These are phyloP conservation scores for Pseudogymnoascus sp. DNA, from an alignment of 2,329 filamentous ascomycete species.

Conservation along the genomic window DNA sequence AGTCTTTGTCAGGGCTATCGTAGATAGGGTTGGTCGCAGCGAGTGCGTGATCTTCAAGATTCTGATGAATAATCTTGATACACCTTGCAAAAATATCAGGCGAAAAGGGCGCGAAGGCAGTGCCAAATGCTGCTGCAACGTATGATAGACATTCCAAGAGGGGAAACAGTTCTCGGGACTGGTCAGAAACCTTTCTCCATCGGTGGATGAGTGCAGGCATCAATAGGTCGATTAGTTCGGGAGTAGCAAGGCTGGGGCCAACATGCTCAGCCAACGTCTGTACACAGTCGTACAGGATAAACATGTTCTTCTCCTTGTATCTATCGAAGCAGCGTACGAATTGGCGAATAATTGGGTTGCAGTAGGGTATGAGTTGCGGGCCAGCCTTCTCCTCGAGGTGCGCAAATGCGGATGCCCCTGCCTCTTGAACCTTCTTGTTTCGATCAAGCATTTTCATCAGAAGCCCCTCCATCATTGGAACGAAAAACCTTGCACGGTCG, in stretches of 20 bases:
- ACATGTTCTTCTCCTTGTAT: slow-evolving; percentile 99
- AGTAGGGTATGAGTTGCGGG: slow-evolving; percentile 72
- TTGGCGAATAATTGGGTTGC: slow-evolving; percentile 80
- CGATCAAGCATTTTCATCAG: slow-evolving; percentile 88
- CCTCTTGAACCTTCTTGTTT: slow-evolving; percentile 97
- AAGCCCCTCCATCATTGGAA: slow-evolving; percentile 95
- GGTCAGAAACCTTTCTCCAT: slow-evolving; percentile 79
- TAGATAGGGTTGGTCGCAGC: slow-evolving; percentile 57
- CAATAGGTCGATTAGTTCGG: slow-evolving; percentile 71
- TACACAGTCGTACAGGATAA: slow-evolving; percentile 96
- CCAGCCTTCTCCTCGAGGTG: slow-evolving; percentile 92
- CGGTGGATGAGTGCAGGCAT: slow-evolving; percentile 89
- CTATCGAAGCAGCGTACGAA: slow-evolving; percentile 86
- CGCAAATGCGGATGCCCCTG: slow-evolving; percentile 89
- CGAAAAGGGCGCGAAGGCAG: slow-evolving; percentile 77
- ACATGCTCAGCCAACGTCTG: slow-evolving; percentile 93
- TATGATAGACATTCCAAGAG: slow-evolving; percentile 95
- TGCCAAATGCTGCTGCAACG: slow-evolving; percentile 76
- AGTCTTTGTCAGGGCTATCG: slow-evolving; percentile 90
- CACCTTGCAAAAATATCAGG: slow-evolving; percentile 80
- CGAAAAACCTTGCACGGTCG: slow-evolving; percentile 71
- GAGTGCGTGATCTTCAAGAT: slow-evolving; percentile 71
- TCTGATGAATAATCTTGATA: slow-evolving; percentile 83
- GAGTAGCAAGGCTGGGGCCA: slow-evolving; percentile 69
- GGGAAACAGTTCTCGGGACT: slow-evolving; percentile 89